phyloP scores from a whole-genome alignment of 1,139 yeast genomes.

The Suhomyces maxii region DNA sequence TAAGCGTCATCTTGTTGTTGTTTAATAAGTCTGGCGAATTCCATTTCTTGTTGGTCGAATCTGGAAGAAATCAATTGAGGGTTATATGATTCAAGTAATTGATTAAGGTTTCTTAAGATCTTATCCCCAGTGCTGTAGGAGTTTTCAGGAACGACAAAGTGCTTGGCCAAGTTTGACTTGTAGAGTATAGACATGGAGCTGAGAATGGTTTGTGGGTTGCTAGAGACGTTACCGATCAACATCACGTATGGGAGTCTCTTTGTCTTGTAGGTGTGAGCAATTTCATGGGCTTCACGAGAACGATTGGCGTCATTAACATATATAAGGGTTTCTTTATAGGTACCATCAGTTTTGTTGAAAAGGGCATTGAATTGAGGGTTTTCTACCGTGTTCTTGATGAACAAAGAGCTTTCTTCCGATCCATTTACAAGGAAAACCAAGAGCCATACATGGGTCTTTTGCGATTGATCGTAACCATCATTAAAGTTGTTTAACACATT shows the following conservation, averaged over 20 bases:
- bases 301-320: constrained; percentile 39
- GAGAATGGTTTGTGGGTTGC: constrained; percentile 44
- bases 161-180: constrained; percentile 34
- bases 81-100: constrained; percentile 41
- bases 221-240: constrained; percentile 51
- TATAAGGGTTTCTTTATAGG: constrained; percentile 40
- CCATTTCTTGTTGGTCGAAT: constrained; percentile 54
- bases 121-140: constrained; percentile 27
- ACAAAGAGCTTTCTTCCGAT: constrained; percentile 25
- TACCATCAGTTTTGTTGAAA: constrained; percentile 36
- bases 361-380: constrained; percentile 30
- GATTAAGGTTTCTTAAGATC: constrained; percentile 34
- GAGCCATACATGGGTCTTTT: constrained; percentile 45
- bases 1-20: constrained; percentile 62
- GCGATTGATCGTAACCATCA: constrained; percentile 42
- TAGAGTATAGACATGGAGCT: constrained; percentile 56
- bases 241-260: constrained; percentile 45
- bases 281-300: constrained; percentile 53
- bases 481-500: constrained; percentile 35
- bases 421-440: constrained; percentile 44
- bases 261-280: constrained; percentile 45
- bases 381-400: constrained; percentile 29
- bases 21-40: constrained; percentile 49
- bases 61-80: constrained; percentile 55
- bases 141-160: constrained; percentile 21